Evolutionary conservation across 768 basidiomycete species (phyloP).

Genomic region (Tylopilus balloui): DNA sequence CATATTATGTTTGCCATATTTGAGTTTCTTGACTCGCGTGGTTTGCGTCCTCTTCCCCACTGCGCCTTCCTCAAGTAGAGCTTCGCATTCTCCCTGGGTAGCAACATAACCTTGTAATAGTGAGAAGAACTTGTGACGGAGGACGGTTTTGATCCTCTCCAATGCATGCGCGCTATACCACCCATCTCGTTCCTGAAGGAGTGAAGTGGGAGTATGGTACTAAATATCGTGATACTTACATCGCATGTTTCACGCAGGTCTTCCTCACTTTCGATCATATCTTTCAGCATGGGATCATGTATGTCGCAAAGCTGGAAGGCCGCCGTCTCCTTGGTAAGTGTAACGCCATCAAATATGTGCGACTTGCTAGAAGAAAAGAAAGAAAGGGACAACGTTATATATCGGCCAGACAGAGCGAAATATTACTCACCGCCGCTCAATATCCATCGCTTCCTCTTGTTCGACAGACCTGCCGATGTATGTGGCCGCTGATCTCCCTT

Average conservation of each 20-base stretch:
- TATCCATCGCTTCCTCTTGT: slow-evolving; percentile 31
- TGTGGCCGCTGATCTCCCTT: slow-evolving; percentile 34
- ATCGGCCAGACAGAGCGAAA: background rate
- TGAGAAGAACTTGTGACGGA: slow-evolving; percentile 83
- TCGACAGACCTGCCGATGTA: slow-evolving; percentile 30
- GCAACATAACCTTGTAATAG: slow-evolving; percentile 67
- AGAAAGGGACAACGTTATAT: background rate
- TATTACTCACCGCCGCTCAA: slow-evolving; percentile 29
- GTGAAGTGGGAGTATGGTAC: background rate
- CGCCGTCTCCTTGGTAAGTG: slow-evolving; percentile 77
- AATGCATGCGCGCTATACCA: slow-evolving; percentile 80
- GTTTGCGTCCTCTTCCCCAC: slow-evolving; percentile 31
- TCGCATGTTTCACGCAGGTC: slow-evolving; percentile 69
- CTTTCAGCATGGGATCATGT: slow-evolving; percentile 74
- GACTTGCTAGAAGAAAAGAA: slow-evolving; percentile 42
- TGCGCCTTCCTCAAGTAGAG: slow-evolving; percentile 45
- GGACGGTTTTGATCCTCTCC: slow-evolving; percentile 78
- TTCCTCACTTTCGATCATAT: slow-evolving; percentile 72
- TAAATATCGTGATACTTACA: slow-evolving; percentile 43
- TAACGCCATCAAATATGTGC: slow-evolving; percentile 86
- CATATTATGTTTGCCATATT: slow-evolving; percentile 80
- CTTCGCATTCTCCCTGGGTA: slow-evolving; percentile 68
- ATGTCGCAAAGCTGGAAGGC: slow-evolving; percentile 96
- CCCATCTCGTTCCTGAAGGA: slow-evolving; percentile 70
- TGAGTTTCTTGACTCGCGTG: slow-evolving; percentile 47